These are phyloP conservation scores for Debaryomyces prosopidis DNA, from an alignment of 805 yeast species.

Conservation along the genomic window DNA sequence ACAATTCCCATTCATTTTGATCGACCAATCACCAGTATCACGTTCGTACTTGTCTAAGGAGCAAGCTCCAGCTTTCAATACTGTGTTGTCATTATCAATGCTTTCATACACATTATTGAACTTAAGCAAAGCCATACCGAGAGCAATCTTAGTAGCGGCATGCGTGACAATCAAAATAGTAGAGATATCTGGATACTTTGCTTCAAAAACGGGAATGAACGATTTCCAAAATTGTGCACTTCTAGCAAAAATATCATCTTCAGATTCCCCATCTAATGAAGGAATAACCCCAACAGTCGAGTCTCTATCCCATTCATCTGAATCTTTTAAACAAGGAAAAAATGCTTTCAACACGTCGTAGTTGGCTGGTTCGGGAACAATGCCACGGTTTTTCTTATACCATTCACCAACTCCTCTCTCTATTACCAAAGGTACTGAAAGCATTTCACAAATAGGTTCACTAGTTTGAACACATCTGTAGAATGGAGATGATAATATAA, in stretches of 20 bases:
- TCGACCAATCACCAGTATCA: slow-evolving; percentile 50
- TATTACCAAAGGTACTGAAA: slow-evolving; percentile 59
- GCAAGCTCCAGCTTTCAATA: slow-evolving; percentile 77
- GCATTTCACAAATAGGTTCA: slow-evolving; percentile 60
- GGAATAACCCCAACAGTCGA: slow-evolving; percentile 65
- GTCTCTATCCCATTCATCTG: slow-evolving; percentile 37
- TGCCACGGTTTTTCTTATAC: slow-evolving; percentile 70
- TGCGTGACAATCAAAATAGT: slow-evolving; percentile 79
- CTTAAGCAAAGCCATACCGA: slow-evolving; percentile 75
- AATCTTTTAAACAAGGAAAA: slow-evolving; percentile 49
- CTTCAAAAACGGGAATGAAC: slow-evolving; percentile 60
- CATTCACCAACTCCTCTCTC: slow-evolving; percentile 93
- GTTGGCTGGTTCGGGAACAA: slow-evolving; percentile 71
- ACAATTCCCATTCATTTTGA: slow-evolving; percentile 70
- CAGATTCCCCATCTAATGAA: slow-evolving; percentile 69
- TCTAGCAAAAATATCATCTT: slow-evolving; percentile 65
- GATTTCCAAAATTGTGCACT: slow-evolving; percentile 52
- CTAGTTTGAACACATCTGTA: slow-evolving; percentile 87
- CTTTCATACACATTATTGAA: slow-evolving; percentile 51
- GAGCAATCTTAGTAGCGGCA: slow-evolving; percentile 89
- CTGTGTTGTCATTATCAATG: slow-evolving; percentile 41
- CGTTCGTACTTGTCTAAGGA: slow-evolving; percentile 64
- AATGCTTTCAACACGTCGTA: slow-evolving; percentile 47
- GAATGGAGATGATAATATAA: slow-evolving; percentile 80
- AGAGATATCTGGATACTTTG: slow-evolving; percentile 57